Evolutionary conservation across 1,139 yeast species (phyloP).

Genomic region (Pneumocystis oryctolagi): DNA sequence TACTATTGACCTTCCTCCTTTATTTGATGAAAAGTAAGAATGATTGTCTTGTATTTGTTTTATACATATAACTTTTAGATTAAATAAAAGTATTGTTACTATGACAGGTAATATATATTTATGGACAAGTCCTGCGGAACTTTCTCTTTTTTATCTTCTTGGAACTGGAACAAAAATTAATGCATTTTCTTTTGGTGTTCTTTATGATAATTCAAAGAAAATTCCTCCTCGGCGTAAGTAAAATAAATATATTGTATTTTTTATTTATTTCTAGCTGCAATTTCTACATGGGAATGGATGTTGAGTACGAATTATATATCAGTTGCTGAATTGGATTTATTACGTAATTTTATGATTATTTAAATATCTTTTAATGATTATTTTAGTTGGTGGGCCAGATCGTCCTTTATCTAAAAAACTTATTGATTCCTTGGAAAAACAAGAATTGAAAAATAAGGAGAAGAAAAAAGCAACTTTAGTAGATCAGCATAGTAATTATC

Average conservation of each 20-base stretch:
- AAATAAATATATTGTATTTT: constrained; percentile 19
- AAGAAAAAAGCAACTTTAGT: constrained; percentile 4
- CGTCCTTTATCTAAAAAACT: constrained; percentile 15
- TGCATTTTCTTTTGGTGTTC: neutral
- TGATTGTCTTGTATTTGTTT: neutral
- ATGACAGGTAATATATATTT: constrained; percentile 57
- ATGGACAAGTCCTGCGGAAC: constrained; percentile 43
- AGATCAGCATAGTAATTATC: neutral
- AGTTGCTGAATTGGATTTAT: constrained; percentile 37
- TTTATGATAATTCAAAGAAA: neutral
- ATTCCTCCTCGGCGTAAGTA: constrained; percentile 12
- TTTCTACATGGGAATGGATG: constrained; percentile 76
- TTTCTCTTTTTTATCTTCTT: constrained; percentile 35
- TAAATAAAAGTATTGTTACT: constrained; percentile 32
- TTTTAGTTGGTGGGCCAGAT: constrained; percentile 13
- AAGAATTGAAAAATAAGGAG: constrained; percentile 17
- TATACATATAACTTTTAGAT: neutral
- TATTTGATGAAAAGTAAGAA: neutral
- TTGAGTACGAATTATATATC: constrained; percentile 53
- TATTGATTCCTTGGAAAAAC: constrained; percentile 19
- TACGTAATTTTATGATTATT: constrained; percentile 2
- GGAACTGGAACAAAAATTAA: constrained; percentile 25
- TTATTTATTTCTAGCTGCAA: constrained; percentile 67
- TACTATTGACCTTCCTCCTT: neutral
- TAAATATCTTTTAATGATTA: constrained; percentile 1